Base-by-base conservation (phyloP, 768 basidiomycete genomes). In the Podaxis pistillaris region DNA sequence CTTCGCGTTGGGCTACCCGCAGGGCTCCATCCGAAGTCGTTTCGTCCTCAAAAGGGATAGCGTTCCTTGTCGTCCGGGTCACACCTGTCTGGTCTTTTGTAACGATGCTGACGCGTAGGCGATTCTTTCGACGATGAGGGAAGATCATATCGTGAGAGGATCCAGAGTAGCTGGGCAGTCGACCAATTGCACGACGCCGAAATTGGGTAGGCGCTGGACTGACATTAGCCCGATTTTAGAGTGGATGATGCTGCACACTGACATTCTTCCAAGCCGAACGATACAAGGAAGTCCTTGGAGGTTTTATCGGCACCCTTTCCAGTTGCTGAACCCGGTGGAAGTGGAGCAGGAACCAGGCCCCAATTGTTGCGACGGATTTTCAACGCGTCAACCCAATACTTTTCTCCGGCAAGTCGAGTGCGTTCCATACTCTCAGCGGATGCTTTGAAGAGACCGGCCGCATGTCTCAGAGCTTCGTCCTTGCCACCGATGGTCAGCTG, bases 241-340 rank as follows among this genome's bases (percentile, higher is more conserved):
- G 2, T 26, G 28, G 36, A 49, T 40, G 40, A 37, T 26, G 6
- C 59, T 11, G 30, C 22, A 51, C 11, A 80, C 89, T 36, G 61
- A 94, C 93, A 90, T 76, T 91, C 88, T 75, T 93, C 91, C 11
- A 94, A 74, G 12, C 91, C 91, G 68, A 87, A 93, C 2, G 90
- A 87, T 60, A 94, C 79, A 51, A 91, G 73, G 68, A 94, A 92
- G 68, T 94, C 93, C 66, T 87, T 92, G 0, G 89, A 84, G 3
- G 91, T 89, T 74, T 84, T 87, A 69, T 93, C 92, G 7, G 88
- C 84, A 28, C 90, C 89, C 73, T 91, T 91, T 13, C 89, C 91
- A 0, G 80, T 86, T 0, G 86, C 77, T 26, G 88, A 82, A 41
- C 90, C 91, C 44, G 77, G 75, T 13, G 90, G 91, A 41, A 93